Evolutionary conservation across 2,329 filamentous ascomycete species (phyloP).

Genomic region (Juglanconis sp.): DNA sequence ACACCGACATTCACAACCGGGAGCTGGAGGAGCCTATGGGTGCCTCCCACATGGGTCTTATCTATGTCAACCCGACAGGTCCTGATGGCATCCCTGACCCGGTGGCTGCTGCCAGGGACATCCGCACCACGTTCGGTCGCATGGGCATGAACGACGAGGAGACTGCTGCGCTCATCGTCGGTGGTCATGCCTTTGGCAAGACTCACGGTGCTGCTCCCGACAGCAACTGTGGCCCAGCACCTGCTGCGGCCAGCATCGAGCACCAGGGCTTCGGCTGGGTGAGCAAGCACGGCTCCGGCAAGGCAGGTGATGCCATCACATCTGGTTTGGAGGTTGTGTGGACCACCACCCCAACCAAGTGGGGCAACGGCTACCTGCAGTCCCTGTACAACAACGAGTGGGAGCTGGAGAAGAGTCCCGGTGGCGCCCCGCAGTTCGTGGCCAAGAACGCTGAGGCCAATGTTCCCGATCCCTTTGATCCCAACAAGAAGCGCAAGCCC

Average conservation of each 20-base stretch:
- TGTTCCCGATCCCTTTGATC: constrained; percentile 69
- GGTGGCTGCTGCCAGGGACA: constrained; percentile 62
- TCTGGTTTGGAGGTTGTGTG: constrained; percentile 76
- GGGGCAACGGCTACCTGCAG: constrained; percentile 71
- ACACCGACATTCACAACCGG: constrained; percentile 53
- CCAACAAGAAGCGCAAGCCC: constrained; percentile 69
- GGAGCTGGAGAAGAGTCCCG: constrained; percentile 72
- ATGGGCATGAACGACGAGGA: constrained; percentile 80
- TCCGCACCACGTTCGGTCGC: constrained; percentile 66
- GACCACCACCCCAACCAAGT: constrained; percentile 73
- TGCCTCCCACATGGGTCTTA: constrained; percentile 68
- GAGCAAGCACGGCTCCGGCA: constrained; percentile 62
- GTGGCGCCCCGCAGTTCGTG: constrained; percentile 73
- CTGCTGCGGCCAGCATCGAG: constrained; percentile 61
- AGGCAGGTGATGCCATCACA: constrained; percentile 71
- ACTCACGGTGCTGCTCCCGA: constrained; percentile 69
- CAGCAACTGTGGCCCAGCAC: constrained; percentile 65
- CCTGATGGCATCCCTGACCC: constrained; percentile 67
- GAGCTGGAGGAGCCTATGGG: constrained; percentile 64
- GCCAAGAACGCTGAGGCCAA: constrained; percentile 65
- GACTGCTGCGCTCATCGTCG: constrained; percentile 70
- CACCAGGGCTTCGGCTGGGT: constrained; percentile 71
- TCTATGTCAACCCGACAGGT: constrained; percentile 75
- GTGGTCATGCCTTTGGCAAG: constrained; percentile 75
- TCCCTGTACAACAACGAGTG: constrained; percentile 78